A percentile compares a stretch with the other conserved stretches of the same genome.
These are phyloP conservation scores for Gremmenia infestans DNA, from an alignment of 2,329 filamentous ascomycete genomes.

Conservation along the genomic window DNA sequence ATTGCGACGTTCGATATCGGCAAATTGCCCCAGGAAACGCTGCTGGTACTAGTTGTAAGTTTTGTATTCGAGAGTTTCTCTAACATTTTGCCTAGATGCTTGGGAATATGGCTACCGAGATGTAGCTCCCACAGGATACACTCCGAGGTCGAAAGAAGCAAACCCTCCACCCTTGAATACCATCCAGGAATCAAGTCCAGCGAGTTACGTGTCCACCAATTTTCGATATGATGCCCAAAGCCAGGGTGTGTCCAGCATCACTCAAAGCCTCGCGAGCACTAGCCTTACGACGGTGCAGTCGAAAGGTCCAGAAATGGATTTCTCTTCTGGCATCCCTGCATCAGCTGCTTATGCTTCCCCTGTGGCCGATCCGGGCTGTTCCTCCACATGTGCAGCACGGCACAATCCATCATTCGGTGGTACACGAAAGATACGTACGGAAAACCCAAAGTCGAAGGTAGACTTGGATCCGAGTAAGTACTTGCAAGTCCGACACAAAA, in stretches of 20 bases:
- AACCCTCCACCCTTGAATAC: no score
- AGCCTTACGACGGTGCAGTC: neutral
- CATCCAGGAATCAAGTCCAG: neutral
- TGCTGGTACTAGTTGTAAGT: neutral
- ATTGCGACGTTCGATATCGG: conserved; percentile 3
- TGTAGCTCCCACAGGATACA: no score
- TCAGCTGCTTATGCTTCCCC: no score
- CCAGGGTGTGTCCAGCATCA: neutral
- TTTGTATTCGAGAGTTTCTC: neutral
- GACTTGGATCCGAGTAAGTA: conserved; percentile 9
- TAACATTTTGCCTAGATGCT: neutral
- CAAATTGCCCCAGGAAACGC: neutral
- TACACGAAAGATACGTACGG: no score
- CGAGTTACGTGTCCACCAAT: no score
- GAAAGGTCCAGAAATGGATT: neutral
- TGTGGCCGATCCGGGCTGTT: no score
- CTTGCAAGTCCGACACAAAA: neutral
- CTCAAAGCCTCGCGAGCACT: neutral
- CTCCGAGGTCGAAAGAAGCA: no score
- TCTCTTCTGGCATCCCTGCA: no score
- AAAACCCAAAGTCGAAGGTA: neutral
- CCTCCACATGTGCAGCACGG: no score
- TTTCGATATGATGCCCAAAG: neutral
- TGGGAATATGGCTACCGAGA: conserved; percentile 5
- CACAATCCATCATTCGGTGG: no score